These are phyloP conservation scores for Babesia ovis DNA, from an alignment of 169 alveolate species.

Conservation along the genomic window DNA sequence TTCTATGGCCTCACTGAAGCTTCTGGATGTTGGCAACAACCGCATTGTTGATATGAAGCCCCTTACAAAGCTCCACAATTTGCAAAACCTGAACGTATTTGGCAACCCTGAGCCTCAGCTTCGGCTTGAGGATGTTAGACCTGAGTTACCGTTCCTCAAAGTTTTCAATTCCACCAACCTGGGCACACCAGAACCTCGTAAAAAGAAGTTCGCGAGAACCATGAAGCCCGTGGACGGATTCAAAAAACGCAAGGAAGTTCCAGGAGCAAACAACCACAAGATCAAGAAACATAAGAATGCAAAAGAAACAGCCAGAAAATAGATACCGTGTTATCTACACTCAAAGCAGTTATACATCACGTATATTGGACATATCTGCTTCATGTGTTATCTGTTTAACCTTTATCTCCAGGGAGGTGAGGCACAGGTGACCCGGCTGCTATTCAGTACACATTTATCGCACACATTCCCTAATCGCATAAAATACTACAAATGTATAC, in stretches of 20 bases:
- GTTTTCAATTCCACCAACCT: constrained; percentile 41
- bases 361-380: too few relatives aligned
- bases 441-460: background rate
- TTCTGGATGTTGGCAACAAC: constrained; percentile 58
- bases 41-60: constrained; percentile 38
- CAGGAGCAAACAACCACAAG: constrained; percentile 4
- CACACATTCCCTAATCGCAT: background rate
- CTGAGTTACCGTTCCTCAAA: constrained; percentile 7
- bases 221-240: background rate
- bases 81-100: constrained; percentile 42
- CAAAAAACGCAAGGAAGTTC: background rate
- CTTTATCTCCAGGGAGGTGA: too few relatives aligned
- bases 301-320: background rate
- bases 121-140: constrained; percentile 1
- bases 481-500: background rate
- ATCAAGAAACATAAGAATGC: background rate
- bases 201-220: background rate
- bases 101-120: constrained; percentile 41
- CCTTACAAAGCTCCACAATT: constrained; percentile 15
- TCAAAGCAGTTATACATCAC: too few relatives aligned
- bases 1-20: constrained; percentile 24
- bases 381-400: too few relatives aligned
- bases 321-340: too few relatives aligned
- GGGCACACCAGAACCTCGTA: background rate
- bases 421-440: too few relatives aligned